These are phyloP conservation scores for Termitomyces sp. DNA, from an alignment of 768 basidiomycete genomes.

Conservation along the genomic window DNA sequence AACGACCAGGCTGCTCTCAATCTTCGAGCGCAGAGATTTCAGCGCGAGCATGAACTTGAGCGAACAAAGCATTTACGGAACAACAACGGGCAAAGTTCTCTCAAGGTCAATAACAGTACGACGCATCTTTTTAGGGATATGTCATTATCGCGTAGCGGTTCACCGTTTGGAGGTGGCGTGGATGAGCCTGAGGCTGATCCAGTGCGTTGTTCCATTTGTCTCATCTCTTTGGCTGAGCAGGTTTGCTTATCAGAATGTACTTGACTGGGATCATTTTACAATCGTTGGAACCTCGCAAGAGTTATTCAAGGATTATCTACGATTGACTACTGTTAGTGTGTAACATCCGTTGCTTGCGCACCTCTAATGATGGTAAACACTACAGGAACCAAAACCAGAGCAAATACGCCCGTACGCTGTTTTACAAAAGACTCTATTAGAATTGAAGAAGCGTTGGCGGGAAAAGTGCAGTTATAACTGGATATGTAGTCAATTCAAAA, in stretches of 20 bases:
- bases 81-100: constrained; percentile 28
- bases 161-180: constrained; percentile 37
- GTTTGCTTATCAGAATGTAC: constrained; percentile 66
- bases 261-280: constrained; percentile 93
- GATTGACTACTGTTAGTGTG: constrained; percentile 75
- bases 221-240: background rate
- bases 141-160: constrained; percentile 43
- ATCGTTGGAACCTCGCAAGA: constrained; percentile 90
- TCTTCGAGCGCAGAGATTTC: constrained; percentile 83
- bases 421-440: constrained; percentile 77
- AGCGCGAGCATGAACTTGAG: constrained; percentile 85
- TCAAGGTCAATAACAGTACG: constrained; percentile 44
- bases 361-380: background rate
- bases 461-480: constrained; percentile 73
- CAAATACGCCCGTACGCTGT: constrained; percentile 87
- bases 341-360: background rate
- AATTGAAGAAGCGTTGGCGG: constrained; percentile 87
- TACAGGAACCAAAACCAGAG: constrained; percentile 89
- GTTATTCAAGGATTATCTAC: constrained; percentile 93
- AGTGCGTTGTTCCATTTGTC: constrained; percentile 35
- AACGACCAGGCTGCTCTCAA: constrained; percentile 67
- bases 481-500: constrained; percentile 98
- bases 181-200: constrained; percentile 74
- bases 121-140: constrained; percentile 47
- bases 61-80: constrained; percentile 48